Evolutionary conservation across 495 filamentous ascomycete genomes (phyloP).

Genomic region (Entonaema liquescens): DNA sequence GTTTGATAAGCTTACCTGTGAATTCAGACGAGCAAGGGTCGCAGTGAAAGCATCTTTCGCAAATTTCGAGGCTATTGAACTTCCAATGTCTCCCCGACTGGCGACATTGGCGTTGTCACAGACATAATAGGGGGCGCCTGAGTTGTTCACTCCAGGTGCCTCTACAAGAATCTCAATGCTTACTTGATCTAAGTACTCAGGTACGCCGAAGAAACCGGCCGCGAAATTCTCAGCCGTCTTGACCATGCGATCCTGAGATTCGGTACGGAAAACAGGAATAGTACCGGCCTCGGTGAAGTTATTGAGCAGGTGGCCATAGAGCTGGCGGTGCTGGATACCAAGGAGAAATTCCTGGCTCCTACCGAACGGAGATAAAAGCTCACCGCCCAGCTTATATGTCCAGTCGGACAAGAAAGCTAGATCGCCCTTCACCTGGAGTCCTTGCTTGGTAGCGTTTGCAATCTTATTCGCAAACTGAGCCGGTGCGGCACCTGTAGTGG

Average conservation of each 20-base stretch:
- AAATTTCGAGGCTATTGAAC: constrained; percentile 37
- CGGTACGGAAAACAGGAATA: constrained; percentile 51
- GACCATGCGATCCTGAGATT: constrained; percentile 50
- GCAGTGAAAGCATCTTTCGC: constrained; percentile 38
- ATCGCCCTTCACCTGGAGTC: constrained; percentile 54
- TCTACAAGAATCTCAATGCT: constrained; percentile 52
- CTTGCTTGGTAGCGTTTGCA: constrained; percentile 38
- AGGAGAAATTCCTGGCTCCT: constrained; percentile 49
- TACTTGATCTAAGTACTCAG: constrained; percentile 48
- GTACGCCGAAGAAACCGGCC: constrained; percentile 53
- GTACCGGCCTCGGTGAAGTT: constrained; percentile 48
- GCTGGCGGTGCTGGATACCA: constrained; percentile 52
- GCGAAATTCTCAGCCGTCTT: constrained; percentile 53
- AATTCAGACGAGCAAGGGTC: constrained; percentile 42
- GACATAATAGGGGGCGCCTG: constrained; percentile 45
- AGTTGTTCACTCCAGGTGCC: constrained; percentile 42
- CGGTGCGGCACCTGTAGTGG: constrained; percentile 39
- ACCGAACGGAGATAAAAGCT: constrained; percentile 60
- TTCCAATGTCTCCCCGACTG: constrained; percentile 44
- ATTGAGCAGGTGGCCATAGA: constrained; percentile 56
- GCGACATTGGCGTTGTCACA: constrained; percentile 48
- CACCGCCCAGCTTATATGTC: constrained; percentile 61
- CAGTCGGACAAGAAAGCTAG: constrained; percentile 61
- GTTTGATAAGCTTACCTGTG: constrained; percentile 31
- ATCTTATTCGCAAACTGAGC: constrained; percentile 44